These are phyloP conservation scores for Excoecaria agallocha DNA, from an alignment of 345 rosid species.

Conservation along the genomic window DNA sequence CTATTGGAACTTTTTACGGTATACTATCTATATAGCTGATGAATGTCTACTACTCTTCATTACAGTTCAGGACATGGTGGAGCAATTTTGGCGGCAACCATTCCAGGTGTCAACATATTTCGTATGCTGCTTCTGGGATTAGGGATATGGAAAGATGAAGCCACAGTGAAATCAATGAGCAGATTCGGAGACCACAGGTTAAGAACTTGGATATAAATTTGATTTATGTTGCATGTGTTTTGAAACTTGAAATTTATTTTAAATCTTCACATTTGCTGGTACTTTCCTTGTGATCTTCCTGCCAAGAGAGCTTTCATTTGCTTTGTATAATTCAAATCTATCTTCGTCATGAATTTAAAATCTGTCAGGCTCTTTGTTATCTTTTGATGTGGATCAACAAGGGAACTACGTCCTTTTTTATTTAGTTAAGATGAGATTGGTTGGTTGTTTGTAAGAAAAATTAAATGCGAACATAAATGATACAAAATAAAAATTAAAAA, in stretches of 20 bases:
- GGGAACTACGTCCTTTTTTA: no score
- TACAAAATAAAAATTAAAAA: no score
- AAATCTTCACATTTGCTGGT: not conserved
- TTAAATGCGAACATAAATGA: no score
- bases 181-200: conserved; percentile 89
- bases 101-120: conserved; percentile 65
- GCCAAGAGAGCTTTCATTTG: not conserved
- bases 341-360: not conserved
- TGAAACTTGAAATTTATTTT: not conserved
- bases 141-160: conserved; percentile 79
- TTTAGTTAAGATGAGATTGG: not conserved
- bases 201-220: conserved; percentile 3
- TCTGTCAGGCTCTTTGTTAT: not conserved
- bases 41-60: conserved; percentile 20
- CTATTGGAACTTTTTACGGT: conserved; percentile 9
- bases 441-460: not conserved
- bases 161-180: conserved; percentile 90
- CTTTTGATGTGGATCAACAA: no score
- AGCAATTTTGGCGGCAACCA: conserved; percentile 64
- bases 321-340: not conserved
- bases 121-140: conserved; percentile 75
- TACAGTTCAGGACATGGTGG: conserved; percentile 77
- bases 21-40: conserved; percentile 12
- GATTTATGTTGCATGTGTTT: not conserved
- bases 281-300: conserved; percentile 8